These are phyloP conservation scores for Cunninghamia lanceolata DNA, from an alignment of 75 land plant species.

Conservation along the genomic window DNA sequence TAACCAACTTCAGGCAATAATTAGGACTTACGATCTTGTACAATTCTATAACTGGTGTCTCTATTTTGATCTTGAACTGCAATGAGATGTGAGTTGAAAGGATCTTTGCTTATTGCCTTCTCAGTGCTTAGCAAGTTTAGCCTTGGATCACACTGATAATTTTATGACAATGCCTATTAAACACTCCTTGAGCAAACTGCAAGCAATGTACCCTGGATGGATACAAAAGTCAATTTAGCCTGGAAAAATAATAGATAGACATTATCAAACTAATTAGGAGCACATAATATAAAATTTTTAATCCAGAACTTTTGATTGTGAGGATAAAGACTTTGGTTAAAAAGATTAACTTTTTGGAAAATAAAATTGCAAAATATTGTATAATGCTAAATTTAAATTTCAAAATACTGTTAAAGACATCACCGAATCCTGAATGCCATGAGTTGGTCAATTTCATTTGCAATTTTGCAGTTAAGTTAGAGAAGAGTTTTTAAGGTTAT, in stretches of 20 bases:
- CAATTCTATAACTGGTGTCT: background rate
- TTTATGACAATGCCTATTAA: background rate
- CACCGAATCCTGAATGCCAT: background rate
- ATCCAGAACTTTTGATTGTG: background rate
- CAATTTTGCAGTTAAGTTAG: background rate
- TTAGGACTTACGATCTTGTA: background rate
- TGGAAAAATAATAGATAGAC: background rate
- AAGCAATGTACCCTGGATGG: conserved; percentile 1
- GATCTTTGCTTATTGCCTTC: background rate
- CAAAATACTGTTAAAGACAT: background rate
- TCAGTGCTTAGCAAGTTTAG: background rate
- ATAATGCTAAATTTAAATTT: background rate
- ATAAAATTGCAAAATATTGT: background rate
- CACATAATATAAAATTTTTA: background rate
- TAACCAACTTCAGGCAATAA: background rate
- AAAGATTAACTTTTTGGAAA: background rate
- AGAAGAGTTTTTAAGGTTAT: background rate
- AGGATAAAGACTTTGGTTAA: background rate
- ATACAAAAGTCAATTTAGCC: background rate
- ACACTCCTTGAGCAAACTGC: conserved; percentile 1
- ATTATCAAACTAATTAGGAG: background rate
- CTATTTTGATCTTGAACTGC: background rate
- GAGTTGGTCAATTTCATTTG: background rate
- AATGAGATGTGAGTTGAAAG: background rate
- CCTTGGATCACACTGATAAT: background rate